A percentile compares a stretch with the other conserved stretches of the same genome.
Conservation (phyloP, 2,329 filamentous ascomycete genomes). For the Zelopaecilomyces penicillatus region DNA sequence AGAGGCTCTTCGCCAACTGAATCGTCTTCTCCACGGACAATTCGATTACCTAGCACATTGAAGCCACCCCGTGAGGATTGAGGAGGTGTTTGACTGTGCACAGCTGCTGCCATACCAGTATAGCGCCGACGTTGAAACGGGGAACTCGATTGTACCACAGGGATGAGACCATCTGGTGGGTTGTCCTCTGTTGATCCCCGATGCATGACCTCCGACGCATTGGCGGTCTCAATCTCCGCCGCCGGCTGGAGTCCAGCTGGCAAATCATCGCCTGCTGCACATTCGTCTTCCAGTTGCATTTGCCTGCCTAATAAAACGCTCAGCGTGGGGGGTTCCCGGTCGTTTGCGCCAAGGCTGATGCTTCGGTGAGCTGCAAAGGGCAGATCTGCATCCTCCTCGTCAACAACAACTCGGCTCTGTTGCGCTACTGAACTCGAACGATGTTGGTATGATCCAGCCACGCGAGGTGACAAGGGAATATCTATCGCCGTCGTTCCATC, state of each 20-base stretch:
- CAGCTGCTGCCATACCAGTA: constrained; percentile 29
- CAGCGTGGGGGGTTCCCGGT: constrained; percentile 55
- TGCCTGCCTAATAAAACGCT: constrained; percentile 50
- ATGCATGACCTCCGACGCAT: constrained; percentile 30
- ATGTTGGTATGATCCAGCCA: constrained; percentile 41
- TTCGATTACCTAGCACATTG: constrained; percentile 29
- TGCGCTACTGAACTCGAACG: constrained; percentile 64
- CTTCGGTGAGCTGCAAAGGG: constrained; percentile 56
- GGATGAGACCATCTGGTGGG: constrained; percentile 36
- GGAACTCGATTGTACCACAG: constrained; percentile 31
- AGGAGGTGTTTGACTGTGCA: constrained; percentile 33
- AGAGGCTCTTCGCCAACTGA: constrained; percentile 59
- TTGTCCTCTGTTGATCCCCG: constrained; percentile 38
- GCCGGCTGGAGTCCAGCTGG: constrained; percentile 30
- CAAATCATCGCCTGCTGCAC: constrained; percentile 14
- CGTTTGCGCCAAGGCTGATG: constrained; percentile 58
- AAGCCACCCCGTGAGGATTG: constrained; percentile 40
- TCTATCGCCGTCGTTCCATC: constrained; percentile 60
- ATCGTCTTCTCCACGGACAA: constrained; percentile 33
- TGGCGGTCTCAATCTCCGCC: constrained; percentile 31
- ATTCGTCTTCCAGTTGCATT: constrained; percentile 26
- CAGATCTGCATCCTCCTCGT: constrained; percentile 54
- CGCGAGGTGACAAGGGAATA: constrained; percentile 62
- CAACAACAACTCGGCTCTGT: constrained; percentile 44
- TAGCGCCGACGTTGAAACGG: constrained; percentile 41